These are phyloP conservation scores for Chaetomiaceae sp. DNA, from an alignment of 2,329 filamentous ascomycete species.

Conservation along the genomic window DNA sequence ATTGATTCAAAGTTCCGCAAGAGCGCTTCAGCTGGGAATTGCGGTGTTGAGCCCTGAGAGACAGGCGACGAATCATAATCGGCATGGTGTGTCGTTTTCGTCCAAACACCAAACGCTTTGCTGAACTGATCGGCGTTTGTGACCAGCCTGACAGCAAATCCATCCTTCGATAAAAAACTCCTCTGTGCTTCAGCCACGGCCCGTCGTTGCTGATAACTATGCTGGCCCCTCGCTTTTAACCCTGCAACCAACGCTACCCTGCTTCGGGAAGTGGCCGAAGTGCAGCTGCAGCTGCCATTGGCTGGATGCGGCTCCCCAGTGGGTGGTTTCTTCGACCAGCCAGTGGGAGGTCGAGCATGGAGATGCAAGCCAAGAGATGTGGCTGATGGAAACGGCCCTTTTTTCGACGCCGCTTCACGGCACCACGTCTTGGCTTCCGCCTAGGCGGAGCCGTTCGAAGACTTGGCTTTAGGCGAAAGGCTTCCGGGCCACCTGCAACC, in stretches of 20 bases:
- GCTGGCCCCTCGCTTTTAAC: background rate
- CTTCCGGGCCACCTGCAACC: background rate
- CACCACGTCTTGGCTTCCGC: slow-evolving; percentile 11
- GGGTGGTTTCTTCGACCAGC: background rate
- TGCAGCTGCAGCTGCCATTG: slow-evolving; percentile 11
- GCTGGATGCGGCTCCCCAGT: background rate
- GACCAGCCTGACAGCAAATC: slow-evolving; percentile 1
- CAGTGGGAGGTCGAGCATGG: background rate
- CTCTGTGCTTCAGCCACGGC: slow-evolving; percentile 10
- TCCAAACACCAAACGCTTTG: background rate
- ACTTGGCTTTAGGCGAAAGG: background rate
- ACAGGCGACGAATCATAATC: slow-evolving; percentile 7
- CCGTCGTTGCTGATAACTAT: slow-evolving; percentile 4
- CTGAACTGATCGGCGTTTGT: slow-evolving; percentile 1
- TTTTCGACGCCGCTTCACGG: slow-evolving; percentile 16
- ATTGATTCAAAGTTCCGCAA: background rate
- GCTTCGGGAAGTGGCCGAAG: slow-evolving; percentile 13
- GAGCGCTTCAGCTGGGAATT: slow-evolving; percentile 1
- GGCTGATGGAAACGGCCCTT: slow-evolving; percentile 27
- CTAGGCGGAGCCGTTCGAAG: background rate
- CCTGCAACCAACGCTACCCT: slow-evolving; percentile 10
- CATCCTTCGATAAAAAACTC: no score
- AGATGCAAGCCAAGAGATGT: slow-evolving; percentile 21
- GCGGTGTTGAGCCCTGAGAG: background rate
- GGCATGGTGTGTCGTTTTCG: background rate